phyloP scores from a whole-genome alignment of 176 grass and related monocot species.

The Triticum turgidum region DNA sequence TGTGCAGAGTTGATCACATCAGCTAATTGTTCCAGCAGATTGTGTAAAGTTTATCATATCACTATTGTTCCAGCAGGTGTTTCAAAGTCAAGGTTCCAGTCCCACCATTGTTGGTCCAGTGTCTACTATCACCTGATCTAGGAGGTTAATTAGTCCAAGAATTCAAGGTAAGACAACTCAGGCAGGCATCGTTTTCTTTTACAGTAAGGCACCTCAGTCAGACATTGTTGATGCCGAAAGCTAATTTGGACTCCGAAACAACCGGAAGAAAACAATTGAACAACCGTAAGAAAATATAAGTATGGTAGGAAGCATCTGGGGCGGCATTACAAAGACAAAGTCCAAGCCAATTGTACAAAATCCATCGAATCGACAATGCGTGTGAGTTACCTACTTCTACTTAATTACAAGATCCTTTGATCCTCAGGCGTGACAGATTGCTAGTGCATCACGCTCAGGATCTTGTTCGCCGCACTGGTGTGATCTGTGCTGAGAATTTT shows the following conservation, averaged over 20 bases:
- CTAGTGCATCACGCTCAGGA: slow-evolving; percentile 2
- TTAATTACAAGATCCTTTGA: slow-evolving; percentile 46
- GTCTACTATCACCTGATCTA: neutral
- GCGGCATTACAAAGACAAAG: neutral
- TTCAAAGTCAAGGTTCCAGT: neutral
- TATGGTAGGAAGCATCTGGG: neutral
- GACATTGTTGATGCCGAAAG: neutral
- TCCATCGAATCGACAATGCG: slow-evolving; percentile 1
- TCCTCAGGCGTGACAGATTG: neutral
- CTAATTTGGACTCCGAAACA: neutral
- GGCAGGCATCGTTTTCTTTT: neutral
- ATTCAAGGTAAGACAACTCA: neutral
- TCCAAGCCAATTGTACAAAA: slow-evolving; percentile 30
- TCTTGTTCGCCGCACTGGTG: slow-evolving; percentile 32
- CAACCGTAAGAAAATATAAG: neutral
- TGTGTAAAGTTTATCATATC: neutral
- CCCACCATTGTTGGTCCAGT: neutral
- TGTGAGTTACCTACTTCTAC: slow-evolving; percentile 40
- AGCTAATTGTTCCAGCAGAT: too few species aligned
- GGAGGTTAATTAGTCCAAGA: neutral
- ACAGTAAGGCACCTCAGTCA: neutral
- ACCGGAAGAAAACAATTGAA: neutral
- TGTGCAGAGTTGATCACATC: neutral
- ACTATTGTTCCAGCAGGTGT: neutral
- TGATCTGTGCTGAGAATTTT: slow-evolving; percentile 1